A percentile compares a stretch with the other conserved stretches of the same genome.
Evolutionary conservation across 257 asterid species (phyloP).

Genomic region (Echites panduratus): DNA sequence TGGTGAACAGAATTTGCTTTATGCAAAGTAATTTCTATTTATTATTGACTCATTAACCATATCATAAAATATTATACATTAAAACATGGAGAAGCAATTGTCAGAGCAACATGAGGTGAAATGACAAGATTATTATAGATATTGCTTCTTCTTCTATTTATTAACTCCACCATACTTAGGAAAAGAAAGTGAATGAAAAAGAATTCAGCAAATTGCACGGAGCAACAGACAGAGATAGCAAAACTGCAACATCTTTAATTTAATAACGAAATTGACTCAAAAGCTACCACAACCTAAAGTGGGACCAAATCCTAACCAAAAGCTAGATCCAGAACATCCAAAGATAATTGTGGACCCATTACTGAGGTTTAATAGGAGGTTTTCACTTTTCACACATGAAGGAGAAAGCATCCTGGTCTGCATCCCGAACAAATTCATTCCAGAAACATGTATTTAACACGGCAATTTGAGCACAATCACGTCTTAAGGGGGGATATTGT

Average conservation of each 20-base stretch:
- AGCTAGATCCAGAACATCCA: conserved; percentile 32
- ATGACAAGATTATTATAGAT: no score
- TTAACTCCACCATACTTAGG: neutral
- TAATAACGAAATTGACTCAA: conserved; percentile 6
- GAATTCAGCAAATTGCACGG: conserved; percentile 6
- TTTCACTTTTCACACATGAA: neutral
- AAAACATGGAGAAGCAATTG: neutral
- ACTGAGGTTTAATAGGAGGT: neutral
- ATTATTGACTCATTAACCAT: neutral
- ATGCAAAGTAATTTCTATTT: neutral
- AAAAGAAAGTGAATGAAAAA: neutral
- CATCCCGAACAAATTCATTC: neutral
- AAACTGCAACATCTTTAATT: conserved; percentile 4
- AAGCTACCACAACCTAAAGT: conserved; percentile 25
- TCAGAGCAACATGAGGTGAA: neutral
- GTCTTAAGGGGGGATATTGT: neutral
- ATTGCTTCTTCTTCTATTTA: no score
- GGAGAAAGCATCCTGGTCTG: neutral
- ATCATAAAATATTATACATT: neutral
- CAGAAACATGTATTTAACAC: no score
- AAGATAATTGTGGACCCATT: conserved; percentile 6
- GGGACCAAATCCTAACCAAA: conserved; percentile 34
- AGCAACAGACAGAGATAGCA: neutral
- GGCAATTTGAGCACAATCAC: neutral
- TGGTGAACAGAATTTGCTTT: neutral